Conservation (phyloP, 805 yeast genomes). For the Yamadazyma insecticola region DNA sequence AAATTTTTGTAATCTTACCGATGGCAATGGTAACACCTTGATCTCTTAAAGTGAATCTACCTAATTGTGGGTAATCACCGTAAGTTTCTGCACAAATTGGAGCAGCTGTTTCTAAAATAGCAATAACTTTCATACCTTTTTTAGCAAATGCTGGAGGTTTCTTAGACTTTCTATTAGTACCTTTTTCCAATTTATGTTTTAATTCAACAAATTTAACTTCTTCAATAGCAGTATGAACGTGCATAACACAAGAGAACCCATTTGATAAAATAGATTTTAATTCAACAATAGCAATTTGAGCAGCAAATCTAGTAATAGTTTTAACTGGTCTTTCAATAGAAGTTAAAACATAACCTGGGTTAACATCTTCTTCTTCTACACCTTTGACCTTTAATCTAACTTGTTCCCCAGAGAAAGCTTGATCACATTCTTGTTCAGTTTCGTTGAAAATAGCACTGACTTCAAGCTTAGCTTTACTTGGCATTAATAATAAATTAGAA, state of each 20-base stretch:
- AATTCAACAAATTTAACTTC: slow-evolving; percentile 81
- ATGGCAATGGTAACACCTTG: slow-evolving; percentile 98
- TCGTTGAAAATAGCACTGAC: slow-evolving; percentile 87
- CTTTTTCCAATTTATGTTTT: slow-evolving; percentile 91
- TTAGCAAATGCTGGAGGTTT: slow-evolving; percentile 98
- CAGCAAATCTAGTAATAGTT: slow-evolving; percentile 87
- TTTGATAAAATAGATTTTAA: slow-evolving; percentile 89
- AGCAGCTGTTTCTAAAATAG: slow-evolving; percentile 76
- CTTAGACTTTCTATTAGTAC: slow-evolving; percentile 93
- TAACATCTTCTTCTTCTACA: slow-evolving; percentile 94
- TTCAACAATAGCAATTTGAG: slow-evolving; percentile 96
- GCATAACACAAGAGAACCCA: slow-evolving; percentile 98
- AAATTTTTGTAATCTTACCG: slow-evolving; percentile 89
- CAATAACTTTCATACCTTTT: slow-evolving; percentile 98
- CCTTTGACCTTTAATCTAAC: slow-evolving; percentile 91
- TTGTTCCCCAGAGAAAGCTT: slow-evolving; percentile 95
- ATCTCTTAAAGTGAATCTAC: slow-evolving; percentile 97
- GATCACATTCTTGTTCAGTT: slow-evolving; percentile 88
- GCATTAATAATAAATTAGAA: slow-evolving; percentile 78
- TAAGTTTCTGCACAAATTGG: slow-evolving; percentile 94
- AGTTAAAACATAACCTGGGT: slow-evolving; percentile 87
- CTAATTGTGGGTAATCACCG: slow-evolving; percentile 90
- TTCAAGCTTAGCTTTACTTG: slow-evolving; percentile 80
- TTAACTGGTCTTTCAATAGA: slow-evolving; percentile 85
- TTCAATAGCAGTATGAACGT: slow-evolving; percentile 96